Evolutionary conservation across 805 yeast species (phyloP).

Genomic region (Pichia ethanolica): DNA sequence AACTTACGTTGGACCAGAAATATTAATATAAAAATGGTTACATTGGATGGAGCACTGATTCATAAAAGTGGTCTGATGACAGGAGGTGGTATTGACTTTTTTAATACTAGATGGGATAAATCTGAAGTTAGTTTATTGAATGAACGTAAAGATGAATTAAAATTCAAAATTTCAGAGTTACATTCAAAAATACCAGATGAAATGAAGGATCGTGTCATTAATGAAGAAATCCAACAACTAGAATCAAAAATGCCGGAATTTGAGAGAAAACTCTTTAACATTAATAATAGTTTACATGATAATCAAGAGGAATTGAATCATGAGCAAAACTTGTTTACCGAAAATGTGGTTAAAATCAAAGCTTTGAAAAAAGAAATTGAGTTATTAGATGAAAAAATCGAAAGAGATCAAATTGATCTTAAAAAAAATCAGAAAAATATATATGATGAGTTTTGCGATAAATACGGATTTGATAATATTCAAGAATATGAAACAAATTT

Average conservation of each 20-base stretch:
- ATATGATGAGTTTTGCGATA: constrained; percentile 48
- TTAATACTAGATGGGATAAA: constrained; percentile 65
- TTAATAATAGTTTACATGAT: constrained; percentile 25
- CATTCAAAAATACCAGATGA: constrained; percentile 44
- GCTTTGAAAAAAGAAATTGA: constrained; percentile 16
- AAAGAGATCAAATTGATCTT: constrained; percentile 14
- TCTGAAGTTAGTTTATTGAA: constrained; percentile 51
- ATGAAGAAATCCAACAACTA: constrained; percentile 45
- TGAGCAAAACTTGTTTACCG: constrained; percentile 27
- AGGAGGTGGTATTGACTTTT: constrained; percentile 63
- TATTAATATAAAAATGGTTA: constrained; percentile 59
- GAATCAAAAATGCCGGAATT: constrained; percentile 29
- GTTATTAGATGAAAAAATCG: constrained; percentile 24
- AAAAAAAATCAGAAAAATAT: constrained; percentile 34
- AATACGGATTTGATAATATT: constrained; percentile 46
- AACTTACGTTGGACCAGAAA: constrained; percentile 59
- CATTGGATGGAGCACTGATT: constrained; percentile 78
- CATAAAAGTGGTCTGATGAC: constrained; percentile 88
- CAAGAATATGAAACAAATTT: constrained; percentile 65
- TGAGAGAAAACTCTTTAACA: constrained; percentile 21
- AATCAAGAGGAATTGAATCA: constrained; percentile 42
- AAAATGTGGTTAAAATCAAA: constrained; percentile 14
- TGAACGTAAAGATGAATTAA: constrained; percentile 43
- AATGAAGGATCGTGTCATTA: constrained; percentile 45
- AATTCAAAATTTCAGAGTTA: constrained; percentile 36